Percentiles rank a stretch among this genome's conserved stretches.
These are phyloP conservation scores for Rauvolfia tetraphylla DNA, from an alignment of 257 asterid species.

Conservation along the genomic window DNA sequence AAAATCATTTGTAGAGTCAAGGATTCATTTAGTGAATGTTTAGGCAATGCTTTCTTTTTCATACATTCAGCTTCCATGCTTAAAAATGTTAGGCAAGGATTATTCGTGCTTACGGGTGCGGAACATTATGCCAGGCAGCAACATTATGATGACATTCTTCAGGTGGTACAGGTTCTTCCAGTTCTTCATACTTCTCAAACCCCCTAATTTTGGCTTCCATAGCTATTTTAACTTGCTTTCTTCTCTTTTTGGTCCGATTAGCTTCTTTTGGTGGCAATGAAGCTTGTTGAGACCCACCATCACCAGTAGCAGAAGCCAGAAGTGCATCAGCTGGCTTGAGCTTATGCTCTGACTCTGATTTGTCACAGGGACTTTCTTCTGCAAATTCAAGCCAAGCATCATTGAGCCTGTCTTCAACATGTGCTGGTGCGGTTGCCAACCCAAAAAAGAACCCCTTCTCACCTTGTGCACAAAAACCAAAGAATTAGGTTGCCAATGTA, in stretches of 20 bases:
- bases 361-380: conserved; percentile 57
- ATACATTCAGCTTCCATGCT: background rate
- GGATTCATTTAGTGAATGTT: background rate
- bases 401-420: conserved; percentile 86
- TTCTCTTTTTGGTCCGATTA: conserved; percentile 51
- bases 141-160: conserved; percentile 79
- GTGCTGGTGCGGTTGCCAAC: conserved; percentile 97
- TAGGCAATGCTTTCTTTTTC: background rate
- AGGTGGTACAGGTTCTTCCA: conserved; percentile 46
- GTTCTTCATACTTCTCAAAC: conserved; percentile 61
- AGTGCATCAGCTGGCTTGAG: conserved; percentile 59
- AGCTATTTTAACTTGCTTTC: conserved; percentile 61
- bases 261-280: conserved; percentile 36
- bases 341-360: conserved; percentile 42
- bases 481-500: background rate
- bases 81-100: conserved; percentile 6
- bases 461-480: conserved; percentile 39
- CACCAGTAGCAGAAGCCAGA: conserved; percentile 54
- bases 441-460: conserved; percentile 81
- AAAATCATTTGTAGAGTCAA: background rate
- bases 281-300: conserved; percentile 76
- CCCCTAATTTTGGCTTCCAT: conserved; percentile 95
- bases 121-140: conserved; percentile 97
- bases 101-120: conserved; percentile 70
- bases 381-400: conserved; percentile 99